Base-by-base conservation (phyloP, 163 green algal species). In the Scenedesmus sp. region DNA sequence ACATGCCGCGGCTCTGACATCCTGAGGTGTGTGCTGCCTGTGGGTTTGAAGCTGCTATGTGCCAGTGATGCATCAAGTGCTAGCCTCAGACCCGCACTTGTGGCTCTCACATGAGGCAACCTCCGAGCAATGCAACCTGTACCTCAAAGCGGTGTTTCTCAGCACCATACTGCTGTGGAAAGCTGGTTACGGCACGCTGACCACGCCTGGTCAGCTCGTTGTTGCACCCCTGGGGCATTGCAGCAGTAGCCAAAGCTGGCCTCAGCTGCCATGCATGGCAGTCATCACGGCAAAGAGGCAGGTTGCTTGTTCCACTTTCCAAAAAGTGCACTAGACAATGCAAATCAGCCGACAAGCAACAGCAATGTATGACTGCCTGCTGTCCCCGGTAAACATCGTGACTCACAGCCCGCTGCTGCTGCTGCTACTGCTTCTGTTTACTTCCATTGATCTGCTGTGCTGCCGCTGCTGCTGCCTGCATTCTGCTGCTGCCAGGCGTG, bases 401-500 rank as follows among this genome's bases (percentile, higher is more conserved):
- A 77, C 16, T 55, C 13, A 70, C 13, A 70, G 10, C 62, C 62
- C 62, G 76, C 26, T 52, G 67, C 46, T 23, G 57, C 84, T 89
- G 82, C 56, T 67, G 82, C 57, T 52, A 16, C 1, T 13, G 77
- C 81, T 86, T 0, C 1, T 73, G 55, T 88, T 2, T 18, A 3
- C 23, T 0, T 5, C 2, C 4, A 73, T 15, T 0, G 4, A 16
- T 87, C 6, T 87, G 82, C 23, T 67, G 23, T 66, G 81, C 54
- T 66, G 3, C 6, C n/a, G 81, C 54, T 67, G 56, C 82, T 87
- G 82, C 82, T 87, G 54, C 20, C 57, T 59, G 26, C 15, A 54
- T 10, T 84, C 26, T 26, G 15, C 26, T 84, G 12, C 4, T 70
- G 77, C 77, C 66, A 90, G 85, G 85, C 84, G 85, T 86, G 56